These are phyloP conservation scores for Corylus avellana DNA, from an alignment of 306 rosid species.

Conservation along the genomic window DNA sequence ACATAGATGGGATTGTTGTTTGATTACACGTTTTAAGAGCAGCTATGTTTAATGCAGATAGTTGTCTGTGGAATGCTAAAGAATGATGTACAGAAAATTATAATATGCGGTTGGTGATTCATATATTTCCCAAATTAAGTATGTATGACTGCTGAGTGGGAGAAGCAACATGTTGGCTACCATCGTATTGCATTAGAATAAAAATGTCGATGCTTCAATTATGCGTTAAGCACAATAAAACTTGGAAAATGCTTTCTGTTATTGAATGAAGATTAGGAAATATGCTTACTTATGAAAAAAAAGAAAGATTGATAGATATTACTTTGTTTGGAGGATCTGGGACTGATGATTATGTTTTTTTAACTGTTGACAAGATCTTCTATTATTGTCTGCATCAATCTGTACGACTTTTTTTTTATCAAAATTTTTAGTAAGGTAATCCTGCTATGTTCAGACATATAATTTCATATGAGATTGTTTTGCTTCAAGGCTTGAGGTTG, in stretches of 20 bases:
- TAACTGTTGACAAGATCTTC: background rate
- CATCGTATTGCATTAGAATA: background rate
- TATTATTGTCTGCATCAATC: background rate
- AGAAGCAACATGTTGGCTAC: background rate
- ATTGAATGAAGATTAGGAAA: no score
- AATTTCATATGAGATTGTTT: background rate
- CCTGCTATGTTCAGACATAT: background rate
- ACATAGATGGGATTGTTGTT: background rate
- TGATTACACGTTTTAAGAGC: background rate
- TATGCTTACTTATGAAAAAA: background rate
- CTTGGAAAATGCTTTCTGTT: background rate
- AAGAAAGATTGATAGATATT: background rate
- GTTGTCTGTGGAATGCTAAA: constrained; percentile 3
- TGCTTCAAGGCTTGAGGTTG: constrained; percentile 25
- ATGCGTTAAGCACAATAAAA: background rate
- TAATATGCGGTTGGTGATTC: background rate
- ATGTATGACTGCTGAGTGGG: background rate
- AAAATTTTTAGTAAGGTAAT: background rate
- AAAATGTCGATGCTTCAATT: background rate
- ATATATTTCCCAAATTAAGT: background rate
- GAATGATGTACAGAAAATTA: constrained; percentile 4
- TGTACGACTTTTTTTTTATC: background rate
- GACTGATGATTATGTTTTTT: background rate
- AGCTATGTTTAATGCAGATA: background rate
- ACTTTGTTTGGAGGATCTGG: background rate